Conservation (phyloP, 345 rosid species). For the Camelina neglecta region DNA sequence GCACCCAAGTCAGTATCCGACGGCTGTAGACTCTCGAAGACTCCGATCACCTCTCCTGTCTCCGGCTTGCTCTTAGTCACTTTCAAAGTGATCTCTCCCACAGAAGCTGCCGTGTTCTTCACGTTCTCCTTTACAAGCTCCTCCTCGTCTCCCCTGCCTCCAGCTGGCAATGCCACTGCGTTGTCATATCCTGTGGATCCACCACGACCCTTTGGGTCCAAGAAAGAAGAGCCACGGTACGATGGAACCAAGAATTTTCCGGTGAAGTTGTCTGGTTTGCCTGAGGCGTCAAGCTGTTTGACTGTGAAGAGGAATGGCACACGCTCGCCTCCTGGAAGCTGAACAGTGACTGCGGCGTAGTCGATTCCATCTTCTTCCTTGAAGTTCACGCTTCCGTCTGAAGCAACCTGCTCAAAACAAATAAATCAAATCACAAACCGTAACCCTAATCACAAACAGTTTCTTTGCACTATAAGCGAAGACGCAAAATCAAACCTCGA, state of each 20-base stretch:
- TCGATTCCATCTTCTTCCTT: conserved; percentile 97
- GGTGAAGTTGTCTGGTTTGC: conserved; percentile 77
- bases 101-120: conserved; percentile 70
- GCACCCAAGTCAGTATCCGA: conserved; percentile 98
- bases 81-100: conserved; percentile 81
- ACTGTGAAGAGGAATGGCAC: conserved; percentile 95
- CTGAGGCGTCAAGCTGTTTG: conserved; percentile 87
- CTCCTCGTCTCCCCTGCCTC: conserved; percentile 89
- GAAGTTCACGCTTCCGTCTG: conserved; percentile 72
- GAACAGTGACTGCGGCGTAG: conserved; percentile 93
- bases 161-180: conserved; percentile 88
- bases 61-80: conserved; percentile 87
- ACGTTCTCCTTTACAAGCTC: conserved; percentile 81
- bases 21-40: conserved; percentile 97
- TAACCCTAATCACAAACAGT: background rate
- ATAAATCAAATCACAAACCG: conserved; percentile 15
- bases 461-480: background rate
- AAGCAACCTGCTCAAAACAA: conserved; percentile 42
- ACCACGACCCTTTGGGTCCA: conserved; percentile 99
- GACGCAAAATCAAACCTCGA: conserved; percentile 53
- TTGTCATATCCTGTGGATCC: conserved; percentile 92
- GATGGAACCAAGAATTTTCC: conserved; percentile 87
- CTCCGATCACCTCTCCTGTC: conserved; percentile 91
- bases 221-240: conserved; percentile 91
- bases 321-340: conserved; percentile 92